phyloP scores from a whole-genome alignment of 805 yeast species.

The Schwanniomyces vanrijiae region DNA sequence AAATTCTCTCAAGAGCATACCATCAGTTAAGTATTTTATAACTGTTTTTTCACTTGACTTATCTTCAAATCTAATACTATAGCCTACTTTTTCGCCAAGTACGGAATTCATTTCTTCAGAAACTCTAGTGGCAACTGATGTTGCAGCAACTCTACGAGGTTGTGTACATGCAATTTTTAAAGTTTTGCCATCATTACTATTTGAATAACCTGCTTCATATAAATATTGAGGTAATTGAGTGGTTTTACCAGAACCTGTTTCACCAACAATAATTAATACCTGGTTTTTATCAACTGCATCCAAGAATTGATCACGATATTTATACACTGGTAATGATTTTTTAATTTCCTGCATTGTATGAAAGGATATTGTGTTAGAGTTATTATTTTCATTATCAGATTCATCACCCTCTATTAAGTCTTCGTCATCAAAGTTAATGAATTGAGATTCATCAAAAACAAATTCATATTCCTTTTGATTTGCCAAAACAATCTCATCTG shows the following conservation, averaged over 20 bases:
- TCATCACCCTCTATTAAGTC: constrained; percentile 11
- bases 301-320: constrained; percentile 59
- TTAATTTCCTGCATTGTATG: constrained; percentile 49
- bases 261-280: constrained; percentile 75
- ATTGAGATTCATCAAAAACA: constrained; percentile 69
- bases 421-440: constrained; percentile 23
- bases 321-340: constrained; percentile 72
- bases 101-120: constrained; percentile 81
- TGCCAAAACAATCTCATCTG: constrained; percentile 43
- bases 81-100: constrained; percentile 91
- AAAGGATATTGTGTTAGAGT: constrained; percentile 1
- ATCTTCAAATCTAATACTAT: constrained; percentile 85
- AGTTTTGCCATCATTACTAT: constrained; percentile 29
- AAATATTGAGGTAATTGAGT: constrained; percentile 90
- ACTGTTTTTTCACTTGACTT: constrained; percentile 61
- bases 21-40: constrained; percentile 92
- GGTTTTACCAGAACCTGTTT: constrained; percentile 93
- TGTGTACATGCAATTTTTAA: constrained; percentile 80
- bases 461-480: constrained; percentile 60
- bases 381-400: constrained; percentile 10
- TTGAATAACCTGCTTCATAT: constrained; percentile 76
- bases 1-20: constrained; percentile 87
- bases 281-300: constrained; percentile 62
- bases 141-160: constrained; percentile 95
- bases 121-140: constrained; percentile 85